phyloP scores from a whole-genome alignment of 2,329 filamentous ascomycete species.

The Fusarium pseudocircinatum region DNA sequence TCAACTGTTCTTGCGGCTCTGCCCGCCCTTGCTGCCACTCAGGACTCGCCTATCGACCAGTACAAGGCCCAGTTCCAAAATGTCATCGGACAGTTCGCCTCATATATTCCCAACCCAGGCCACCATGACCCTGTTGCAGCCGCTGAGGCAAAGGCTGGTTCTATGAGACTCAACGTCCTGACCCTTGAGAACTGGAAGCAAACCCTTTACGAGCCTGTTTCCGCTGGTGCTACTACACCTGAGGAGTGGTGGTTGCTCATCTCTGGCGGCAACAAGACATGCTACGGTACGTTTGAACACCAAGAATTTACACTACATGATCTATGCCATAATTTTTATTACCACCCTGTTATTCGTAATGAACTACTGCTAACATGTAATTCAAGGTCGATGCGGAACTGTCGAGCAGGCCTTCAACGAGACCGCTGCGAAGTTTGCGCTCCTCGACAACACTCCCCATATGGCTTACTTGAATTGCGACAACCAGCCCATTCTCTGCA shows the following conservation, averaged over 20 bases:
- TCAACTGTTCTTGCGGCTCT: slow-evolving; percentile 62
- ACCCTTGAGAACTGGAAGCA: slow-evolving; percentile 77
- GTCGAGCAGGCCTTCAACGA: slow-evolving; percentile 74
- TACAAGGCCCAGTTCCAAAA: slow-evolving; percentile 72
- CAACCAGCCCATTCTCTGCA: slow-evolving; percentile 77
- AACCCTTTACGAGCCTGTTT: slow-evolving; percentile 70
- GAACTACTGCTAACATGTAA: slow-evolving; percentile 31
- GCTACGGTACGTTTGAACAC: slow-evolving; percentile 63
- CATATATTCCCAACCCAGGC: slow-evolving; percentile 61
- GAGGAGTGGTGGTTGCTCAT: slow-evolving; percentile 82
- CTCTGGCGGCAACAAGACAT: slow-evolving; percentile 81
- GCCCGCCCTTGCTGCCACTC: slow-evolving; percentile 65
- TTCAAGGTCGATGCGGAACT: slow-evolving; percentile 68
- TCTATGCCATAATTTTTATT: neutral
- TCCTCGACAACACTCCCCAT: slow-evolving; percentile 70
- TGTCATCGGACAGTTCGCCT: slow-evolving; percentile 68
- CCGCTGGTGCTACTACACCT: slow-evolving; percentile 67
- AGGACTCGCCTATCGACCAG: slow-evolving; percentile 62
- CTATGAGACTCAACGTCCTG: slow-evolving; percentile 60
- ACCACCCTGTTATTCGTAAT: neutral
- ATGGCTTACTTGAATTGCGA: slow-evolving; percentile 80
- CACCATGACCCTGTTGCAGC: slow-evolving; percentile 54
- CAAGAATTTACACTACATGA: neutral
- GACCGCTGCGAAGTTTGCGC: slow-evolving; percentile 70
- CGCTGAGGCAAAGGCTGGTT: slow-evolving; percentile 52